Evolutionary conservation across 495 filamentous ascomycete genomes (phyloP).

Genomic region (Hyaloscypha finlandica): DNA sequence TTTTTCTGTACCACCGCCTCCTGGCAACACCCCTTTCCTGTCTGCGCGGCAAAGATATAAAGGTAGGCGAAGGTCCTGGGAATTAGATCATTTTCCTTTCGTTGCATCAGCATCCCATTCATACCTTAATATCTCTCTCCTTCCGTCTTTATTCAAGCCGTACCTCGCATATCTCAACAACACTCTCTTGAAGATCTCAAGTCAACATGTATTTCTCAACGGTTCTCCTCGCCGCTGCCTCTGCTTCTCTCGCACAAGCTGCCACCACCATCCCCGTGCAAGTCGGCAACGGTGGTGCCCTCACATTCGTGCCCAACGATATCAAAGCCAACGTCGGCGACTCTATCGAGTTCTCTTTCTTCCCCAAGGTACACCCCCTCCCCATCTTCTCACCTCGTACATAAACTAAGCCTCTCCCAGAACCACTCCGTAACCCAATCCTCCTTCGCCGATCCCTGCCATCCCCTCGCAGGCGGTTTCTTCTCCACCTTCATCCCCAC

Average conservation of each 20-base stretch:
- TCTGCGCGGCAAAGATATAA: neutral
- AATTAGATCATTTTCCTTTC: neutral
- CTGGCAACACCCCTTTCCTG: neutral
- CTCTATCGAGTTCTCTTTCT: constrained; percentile 24
- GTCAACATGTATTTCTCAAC: neutral
- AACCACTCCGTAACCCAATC: constrained; percentile 74
- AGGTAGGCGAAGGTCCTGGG: neutral
- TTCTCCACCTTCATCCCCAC: constrained; percentile 45
- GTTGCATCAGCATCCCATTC: neutral
- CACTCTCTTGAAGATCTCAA: neutral
- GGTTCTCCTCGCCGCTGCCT: neutral
- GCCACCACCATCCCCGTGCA: constrained; percentile 4
- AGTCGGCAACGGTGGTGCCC: constrained; percentile 17
- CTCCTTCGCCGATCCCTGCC: constrained; percentile 67
- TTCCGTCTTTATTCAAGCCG: neutral
- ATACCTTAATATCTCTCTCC: neutral
- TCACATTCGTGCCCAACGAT: constrained; percentile 19
- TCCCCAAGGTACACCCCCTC: constrained; percentile 20
- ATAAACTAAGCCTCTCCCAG: neutral
- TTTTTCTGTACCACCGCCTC: neutral
- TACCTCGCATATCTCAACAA: neutral
- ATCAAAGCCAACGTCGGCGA: constrained; percentile 24
- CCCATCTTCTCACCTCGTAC: no score
- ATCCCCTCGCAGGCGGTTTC: constrained; percentile 36
- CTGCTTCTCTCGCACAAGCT: neutral